A percentile compares a stretch with the other conserved stretches of the same genome.
phyloP scores from a whole-genome alignment of 1,284 basidiomycete species.

The Irpex lacteus region DNA sequence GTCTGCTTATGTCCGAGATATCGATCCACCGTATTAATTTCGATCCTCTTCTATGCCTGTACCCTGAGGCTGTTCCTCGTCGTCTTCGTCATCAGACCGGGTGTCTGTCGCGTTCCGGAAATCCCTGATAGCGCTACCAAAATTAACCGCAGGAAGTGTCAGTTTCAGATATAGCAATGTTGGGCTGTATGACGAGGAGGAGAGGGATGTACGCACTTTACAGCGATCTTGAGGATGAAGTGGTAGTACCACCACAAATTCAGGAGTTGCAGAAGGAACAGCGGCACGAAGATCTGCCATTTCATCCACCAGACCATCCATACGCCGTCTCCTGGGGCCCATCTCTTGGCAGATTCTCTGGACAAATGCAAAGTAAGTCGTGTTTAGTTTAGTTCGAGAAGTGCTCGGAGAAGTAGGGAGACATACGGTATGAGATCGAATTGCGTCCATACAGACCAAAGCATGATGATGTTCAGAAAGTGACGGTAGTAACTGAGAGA shows the following conservation, averaged over 20 bases:
- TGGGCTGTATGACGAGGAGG: not conserved
- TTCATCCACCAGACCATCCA: slow-evolving; percentile 81
- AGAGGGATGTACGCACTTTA: slow-evolving; percentile 39
- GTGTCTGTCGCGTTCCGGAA: slow-evolving; percentile 37
- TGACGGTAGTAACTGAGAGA: slow-evolving; percentile 87
- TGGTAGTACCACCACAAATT: slow-evolving; percentile 89
- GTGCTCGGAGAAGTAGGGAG: not conserved
- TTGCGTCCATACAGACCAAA: slow-evolving; percentile 86
- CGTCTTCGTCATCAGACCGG: slow-evolving; percentile 66
- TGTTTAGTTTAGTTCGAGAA: too few relatives aligned
- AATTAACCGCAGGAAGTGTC: not conserved
- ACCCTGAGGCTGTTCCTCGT: slow-evolving; percentile 18
- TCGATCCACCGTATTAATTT: not conserved
- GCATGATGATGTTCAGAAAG: slow-evolving; percentile 85
- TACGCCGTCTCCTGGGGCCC: slow-evolving; percentile 61
- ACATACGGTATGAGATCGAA: slow-evolving; percentile 80
- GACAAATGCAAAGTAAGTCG: not conserved
- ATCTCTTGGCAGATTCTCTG: slow-evolving; percentile 59
- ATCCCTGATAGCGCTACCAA: slow-evolving; percentile 21
- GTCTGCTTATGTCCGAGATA: too few relatives aligned
- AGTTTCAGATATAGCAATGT: not conserved
- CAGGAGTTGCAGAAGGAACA: slow-evolving; percentile 75
- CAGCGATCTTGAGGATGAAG: slow-evolving; percentile 71
- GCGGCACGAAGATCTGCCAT: slow-evolving; percentile 77
- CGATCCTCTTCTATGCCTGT: not conserved